Percentiles rank a stretch among this genome's conserved stretches.
These are phyloP conservation scores for Cystobasidium ongulense DNA, from an alignment of 768 basidiomycete species.

Conservation along the genomic window DNA sequence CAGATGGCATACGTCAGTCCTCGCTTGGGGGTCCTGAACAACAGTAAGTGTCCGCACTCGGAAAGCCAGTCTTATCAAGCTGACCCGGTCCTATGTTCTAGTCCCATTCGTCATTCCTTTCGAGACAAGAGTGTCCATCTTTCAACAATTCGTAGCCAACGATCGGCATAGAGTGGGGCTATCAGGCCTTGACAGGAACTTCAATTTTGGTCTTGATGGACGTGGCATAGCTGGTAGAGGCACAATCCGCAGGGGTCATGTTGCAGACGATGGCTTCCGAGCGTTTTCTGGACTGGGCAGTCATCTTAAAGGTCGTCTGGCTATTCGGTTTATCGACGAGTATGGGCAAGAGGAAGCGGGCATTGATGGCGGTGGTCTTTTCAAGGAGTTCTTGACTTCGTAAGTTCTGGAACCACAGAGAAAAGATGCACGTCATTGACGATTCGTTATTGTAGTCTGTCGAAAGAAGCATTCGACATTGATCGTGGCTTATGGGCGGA, in stretches of 20 bases:
- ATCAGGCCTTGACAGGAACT: background rate
- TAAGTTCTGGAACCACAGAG: slow-evolving; percentile 38
- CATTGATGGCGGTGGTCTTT: slow-evolving; percentile 93
- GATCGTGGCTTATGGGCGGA: slow-evolving; percentile 88
- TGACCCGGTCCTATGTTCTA: background rate
- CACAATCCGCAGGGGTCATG: slow-evolving; percentile 59
- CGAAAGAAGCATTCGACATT: slow-evolving; percentile 89
- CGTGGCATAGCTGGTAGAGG: slow-evolving; percentile 34
- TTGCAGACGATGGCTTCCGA: slow-evolving; percentile 88
- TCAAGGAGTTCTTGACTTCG: slow-evolving; percentile 90
- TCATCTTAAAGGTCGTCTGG: slow-evolving; percentile 70
- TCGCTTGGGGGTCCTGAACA: slow-evolving; percentile 79
- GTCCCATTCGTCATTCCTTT: slow-evolving; percentile 91
- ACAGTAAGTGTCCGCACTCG: slow-evolving; percentile 48
- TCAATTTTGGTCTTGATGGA: slow-evolving; percentile 46
- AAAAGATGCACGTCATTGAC: background rate
- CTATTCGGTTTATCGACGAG: slow-evolving; percentile 86
- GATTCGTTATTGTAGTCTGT: slow-evolving; percentile 52
- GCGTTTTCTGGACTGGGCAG: slow-evolving; percentile 58
- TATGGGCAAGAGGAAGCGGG: slow-evolving; percentile 54
- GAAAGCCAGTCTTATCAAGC: background rate
- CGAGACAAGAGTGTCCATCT: slow-evolving; percentile 77
- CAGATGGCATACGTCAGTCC: slow-evolving; percentile 70
- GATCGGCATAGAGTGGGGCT: slow-evolving; percentile 48
- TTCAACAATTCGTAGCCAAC: slow-evolving; percentile 68